Conservation (phyloP, 345 rosid genomes). For the Passiflora organensis region DNA sequence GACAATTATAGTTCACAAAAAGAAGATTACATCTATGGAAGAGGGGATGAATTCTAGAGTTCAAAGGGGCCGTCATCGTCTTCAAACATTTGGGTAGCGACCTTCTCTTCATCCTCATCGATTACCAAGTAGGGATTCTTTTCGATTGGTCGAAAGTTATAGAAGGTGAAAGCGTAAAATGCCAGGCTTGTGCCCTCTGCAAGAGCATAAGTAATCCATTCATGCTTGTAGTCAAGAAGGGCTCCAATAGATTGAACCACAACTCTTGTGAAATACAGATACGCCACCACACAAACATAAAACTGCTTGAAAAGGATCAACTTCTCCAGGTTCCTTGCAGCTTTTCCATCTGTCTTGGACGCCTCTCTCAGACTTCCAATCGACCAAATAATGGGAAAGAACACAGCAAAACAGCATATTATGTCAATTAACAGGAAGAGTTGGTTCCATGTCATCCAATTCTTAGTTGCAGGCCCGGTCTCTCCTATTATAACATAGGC, state of each 20-base stretch:
- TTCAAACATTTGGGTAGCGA: conserved; percentile 33
- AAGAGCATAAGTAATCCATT: conserved; percentile 27
- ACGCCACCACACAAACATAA: conserved; percentile 36
- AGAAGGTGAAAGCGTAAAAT: conserved; percentile 41
- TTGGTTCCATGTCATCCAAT: conserved; percentile 48
- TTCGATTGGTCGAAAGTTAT: conserved; percentile 43
- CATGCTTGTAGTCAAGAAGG: conserved; percentile 29
- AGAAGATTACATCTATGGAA: not conserved
- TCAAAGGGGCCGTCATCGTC: conserved; percentile 38
- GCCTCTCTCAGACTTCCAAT: conserved; percentile 43
- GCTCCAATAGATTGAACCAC: conserved; percentile 35
- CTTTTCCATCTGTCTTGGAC: conserved; percentile 42
- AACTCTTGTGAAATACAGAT: conserved; percentile 46
- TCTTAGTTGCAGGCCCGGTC: conserved; percentile 45
- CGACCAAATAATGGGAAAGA: conserved; percentile 56
- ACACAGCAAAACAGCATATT: conserved; percentile 45
- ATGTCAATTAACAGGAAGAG: conserved; percentile 42
- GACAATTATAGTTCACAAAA: too few species aligned
- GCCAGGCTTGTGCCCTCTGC: conserved; percentile 43
- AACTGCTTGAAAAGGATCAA: conserved; percentile 50
- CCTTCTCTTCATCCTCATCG: conserved; percentile 35
- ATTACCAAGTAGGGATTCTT: conserved; percentile 46
- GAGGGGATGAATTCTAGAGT: conserved; percentile 16
- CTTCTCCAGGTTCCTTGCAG: conserved; percentile 39
- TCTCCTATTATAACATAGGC: conserved; percentile 39